A percentile compares a stretch with the other conserved stretches of the same genome.
These are phyloP conservation scores for Aurantiochytrium sp. DNA, from an alignment of 108 stramenopile genomes.

Conservation along the genomic window DNA sequence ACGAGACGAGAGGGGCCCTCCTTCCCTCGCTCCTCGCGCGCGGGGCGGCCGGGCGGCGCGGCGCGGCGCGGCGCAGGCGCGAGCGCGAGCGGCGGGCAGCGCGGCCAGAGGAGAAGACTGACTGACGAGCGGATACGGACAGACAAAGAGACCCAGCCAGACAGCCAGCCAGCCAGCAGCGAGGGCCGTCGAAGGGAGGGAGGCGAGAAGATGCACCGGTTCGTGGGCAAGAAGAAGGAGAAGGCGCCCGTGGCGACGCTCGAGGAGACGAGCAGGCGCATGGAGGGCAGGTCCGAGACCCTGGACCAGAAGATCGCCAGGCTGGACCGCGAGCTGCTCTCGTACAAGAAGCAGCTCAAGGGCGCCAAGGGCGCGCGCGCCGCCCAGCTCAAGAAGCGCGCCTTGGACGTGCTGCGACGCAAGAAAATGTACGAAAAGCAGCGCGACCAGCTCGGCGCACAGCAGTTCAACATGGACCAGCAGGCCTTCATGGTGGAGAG, in stretches of 20 bases:
- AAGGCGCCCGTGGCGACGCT: constrained; percentile 67
- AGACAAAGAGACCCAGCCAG: no score
- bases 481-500: constrained; percentile 86
- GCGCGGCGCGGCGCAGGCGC: no score
- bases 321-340: constrained; percentile 71
- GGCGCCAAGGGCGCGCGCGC: constrained; percentile 67
- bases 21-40: no score
- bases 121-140: no score
- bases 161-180: no score
- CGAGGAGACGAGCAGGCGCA: constrained; percentile 62
- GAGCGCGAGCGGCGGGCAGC: no score
- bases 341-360: constrained; percentile 78
- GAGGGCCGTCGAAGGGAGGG: no score
- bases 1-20: no score
- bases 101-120: no score
- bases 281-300: constrained; percentile 60
- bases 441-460: constrained; percentile 83
- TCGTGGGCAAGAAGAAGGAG: constrained; percentile 80
- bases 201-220: constrained; percentile 77
- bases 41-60: no score
- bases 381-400: constrained; percentile 72
- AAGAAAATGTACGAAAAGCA: constrained; percentile 96
- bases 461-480: constrained; percentile 96
- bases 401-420: constrained; percentile 83
- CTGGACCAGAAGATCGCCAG: constrained; percentile 72